Base-by-base conservation (phyloP, 1,139 yeast genomes). In the Geotrichum phurueaensis region DNA sequence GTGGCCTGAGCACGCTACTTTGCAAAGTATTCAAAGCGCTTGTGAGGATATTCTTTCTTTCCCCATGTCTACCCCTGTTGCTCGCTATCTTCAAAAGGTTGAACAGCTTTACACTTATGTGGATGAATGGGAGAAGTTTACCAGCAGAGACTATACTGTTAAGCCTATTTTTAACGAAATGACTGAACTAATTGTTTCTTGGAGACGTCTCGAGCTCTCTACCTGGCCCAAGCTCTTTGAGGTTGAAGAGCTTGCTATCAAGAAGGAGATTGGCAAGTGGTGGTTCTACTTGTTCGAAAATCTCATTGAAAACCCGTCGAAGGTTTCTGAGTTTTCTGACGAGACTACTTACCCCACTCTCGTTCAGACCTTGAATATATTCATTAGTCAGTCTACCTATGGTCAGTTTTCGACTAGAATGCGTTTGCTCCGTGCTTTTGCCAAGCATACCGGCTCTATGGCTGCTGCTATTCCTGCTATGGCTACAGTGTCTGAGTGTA, bases 1-100 rank as follows among this genome's bases (percentile, higher is more conserved):
- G 69, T 94, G 97, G 97, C 98, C 99, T 0, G 99, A 95, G 68
- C 97, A 95, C 76, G 95, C 96, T 0, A 90, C 96, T 0, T 75
- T 95, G 57, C 85, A 81, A 62, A 90, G 87, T 45, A 79, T 94
- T 58, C 74, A 77, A 36, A 76, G 85, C 62, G 84, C 87, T n/a
- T 81, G 87, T 64, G 75, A 79, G 20, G 98, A 92, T 70, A 83
- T 87, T 65, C 73, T 88, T 61, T 73, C 75, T 3, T 86, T 79
- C 68, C 83, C 96, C 0, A 78, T 84, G 3, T 77, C 79, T 47
- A 83, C 88, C 0, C 95, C 99, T 0, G 76, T 94, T 56, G 94
- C 94, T 10, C 82, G 87, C 66, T 80, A 86, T 63, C 78, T 95
- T 57, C 89, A 87, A 60, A 91, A 91, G 73, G 76, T 91, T 53